phyloP scores from a whole-genome alignment of 192 early-diverging fungal species.

The Thoreauomyces humboldtii region DNA sequence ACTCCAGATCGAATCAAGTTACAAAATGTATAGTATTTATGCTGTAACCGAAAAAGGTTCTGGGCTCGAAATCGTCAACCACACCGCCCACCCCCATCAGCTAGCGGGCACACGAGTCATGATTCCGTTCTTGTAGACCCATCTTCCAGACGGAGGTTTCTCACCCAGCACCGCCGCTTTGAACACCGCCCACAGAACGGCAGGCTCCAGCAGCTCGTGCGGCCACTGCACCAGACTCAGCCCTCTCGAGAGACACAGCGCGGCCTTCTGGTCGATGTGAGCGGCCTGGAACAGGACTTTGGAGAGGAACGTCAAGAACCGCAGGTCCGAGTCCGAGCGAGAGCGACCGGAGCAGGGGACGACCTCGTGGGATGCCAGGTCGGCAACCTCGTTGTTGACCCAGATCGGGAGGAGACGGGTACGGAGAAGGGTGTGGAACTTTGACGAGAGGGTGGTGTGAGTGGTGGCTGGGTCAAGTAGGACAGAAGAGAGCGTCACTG shows the following conservation, averaged over 20 bases:
- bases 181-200: not conserved
- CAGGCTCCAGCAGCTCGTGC: not conserved
- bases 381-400: not conserved
- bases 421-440: constrained; percentile 1
- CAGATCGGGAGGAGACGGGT: not conserved
- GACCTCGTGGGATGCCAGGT: not conserved
- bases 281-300: not conserved
- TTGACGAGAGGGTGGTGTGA: not conserved
- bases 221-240: not conserved
- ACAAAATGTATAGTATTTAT: too few species aligned
- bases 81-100: too few species aligned
- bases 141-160: not conserved
- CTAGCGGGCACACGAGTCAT: not conserved
- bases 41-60: too few species aligned
- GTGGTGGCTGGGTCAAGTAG: not conserved
- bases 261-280: not conserved
- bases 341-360: not conserved
- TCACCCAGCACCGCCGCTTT: not conserved
- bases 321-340: not conserved
- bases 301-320: not conserved
- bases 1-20: too few species aligned
- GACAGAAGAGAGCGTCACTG: not conserved
- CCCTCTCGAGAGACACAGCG: not conserved
- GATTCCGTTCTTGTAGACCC: not conserved
- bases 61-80: too few species aligned